Base-by-base conservation (phyloP, 805 yeast species). In the Sugiyamaella valdiviana region DNA sequence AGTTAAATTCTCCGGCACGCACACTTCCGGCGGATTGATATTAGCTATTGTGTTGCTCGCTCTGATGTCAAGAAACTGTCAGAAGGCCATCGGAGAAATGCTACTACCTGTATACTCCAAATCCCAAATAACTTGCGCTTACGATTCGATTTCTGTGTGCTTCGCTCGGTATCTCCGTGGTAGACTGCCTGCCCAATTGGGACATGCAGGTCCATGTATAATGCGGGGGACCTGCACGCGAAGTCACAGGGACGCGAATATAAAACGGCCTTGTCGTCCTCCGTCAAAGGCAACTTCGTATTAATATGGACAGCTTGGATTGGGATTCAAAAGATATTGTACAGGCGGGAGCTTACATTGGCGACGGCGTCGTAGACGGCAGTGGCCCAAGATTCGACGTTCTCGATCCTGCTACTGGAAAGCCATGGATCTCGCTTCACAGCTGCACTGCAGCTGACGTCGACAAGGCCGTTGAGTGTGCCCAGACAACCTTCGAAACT, bases 351-450 rank as follows among this genome's bases (percentile, higher is more conserved):
- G 59, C 58, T 44, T 56, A 39, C 57, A 70, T 86, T 63, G 78
- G 85, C 58, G 95, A 95, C 39, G 69, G 79, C 57, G 87, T 95
- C 91, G 63, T 77, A 23, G 57, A 66, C 21, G 65, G 75, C 5
- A 63, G 71, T 14, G 63, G 70, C 6, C 67, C 70, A n/a, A 63
- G 72, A 3, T 88, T 87, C 62, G 67, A 72, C 2, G 95, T 90
- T n/a, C 64, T 67, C 10, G 87, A 91, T 63, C 97, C 97, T 3
- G 93, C 95, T 0, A 72, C 75, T 20, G 50, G 47, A 4, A 39
- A 41, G 26, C 75, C 83, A 10, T 78, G 83, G 39, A 65, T 74
- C 55, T 64, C 74, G 5, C 35, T 48, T 6, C 12, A n/a, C 6
- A 38, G 48, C 20, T 24, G 48, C n/a, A 49, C 52, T 10, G 54